Conservation (phyloP, 331 rosid genomes). For the Acacia concinna region DNA sequence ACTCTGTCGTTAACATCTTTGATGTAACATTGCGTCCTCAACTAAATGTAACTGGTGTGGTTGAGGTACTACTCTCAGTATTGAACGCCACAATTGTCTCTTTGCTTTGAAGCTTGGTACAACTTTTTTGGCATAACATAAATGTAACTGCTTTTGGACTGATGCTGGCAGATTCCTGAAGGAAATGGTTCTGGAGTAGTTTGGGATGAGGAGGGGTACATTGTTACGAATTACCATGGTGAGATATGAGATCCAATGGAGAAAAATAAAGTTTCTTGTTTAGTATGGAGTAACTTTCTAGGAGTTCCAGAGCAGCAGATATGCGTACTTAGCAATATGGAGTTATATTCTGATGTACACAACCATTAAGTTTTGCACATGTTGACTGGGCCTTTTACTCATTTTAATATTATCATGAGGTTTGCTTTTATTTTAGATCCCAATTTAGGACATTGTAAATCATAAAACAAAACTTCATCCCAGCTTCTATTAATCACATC, state of each 20-base stretch:
- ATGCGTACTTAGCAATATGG: conserved; percentile 1
- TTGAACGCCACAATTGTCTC: background rate
- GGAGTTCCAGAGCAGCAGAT: conserved; percentile 15
- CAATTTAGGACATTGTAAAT: background rate
- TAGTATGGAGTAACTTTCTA: conserved; percentile 8
- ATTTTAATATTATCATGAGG: background rate
- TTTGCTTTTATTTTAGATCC: background rate
- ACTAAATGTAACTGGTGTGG: conserved; percentile 85
- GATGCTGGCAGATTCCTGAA: conserved; percentile 75
- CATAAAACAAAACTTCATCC: background rate
- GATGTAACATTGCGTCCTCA: conserved; percentile 93
- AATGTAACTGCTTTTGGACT: conserved; percentile 11
- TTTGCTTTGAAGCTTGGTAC: background rate
- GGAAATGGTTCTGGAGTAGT: conserved; percentile 99
- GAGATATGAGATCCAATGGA: conserved; percentile 39
- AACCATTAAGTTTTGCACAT: background rate
- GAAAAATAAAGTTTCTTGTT: conserved; percentile 1
- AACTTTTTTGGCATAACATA: conserved; percentile 4
- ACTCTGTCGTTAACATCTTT: conserved; percentile 93
- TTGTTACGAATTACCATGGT: conserved; percentile 97
- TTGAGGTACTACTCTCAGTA: conserved; percentile 64
- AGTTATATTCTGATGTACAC: conserved; percentile 6
- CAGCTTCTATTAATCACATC: background rate
- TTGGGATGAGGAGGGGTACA: conserved; percentile 92
- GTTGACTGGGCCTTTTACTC: background rate